phyloP scores from a whole-genome alignment of 257 asterid genomes.

The Solanum etuberosum region DNA sequence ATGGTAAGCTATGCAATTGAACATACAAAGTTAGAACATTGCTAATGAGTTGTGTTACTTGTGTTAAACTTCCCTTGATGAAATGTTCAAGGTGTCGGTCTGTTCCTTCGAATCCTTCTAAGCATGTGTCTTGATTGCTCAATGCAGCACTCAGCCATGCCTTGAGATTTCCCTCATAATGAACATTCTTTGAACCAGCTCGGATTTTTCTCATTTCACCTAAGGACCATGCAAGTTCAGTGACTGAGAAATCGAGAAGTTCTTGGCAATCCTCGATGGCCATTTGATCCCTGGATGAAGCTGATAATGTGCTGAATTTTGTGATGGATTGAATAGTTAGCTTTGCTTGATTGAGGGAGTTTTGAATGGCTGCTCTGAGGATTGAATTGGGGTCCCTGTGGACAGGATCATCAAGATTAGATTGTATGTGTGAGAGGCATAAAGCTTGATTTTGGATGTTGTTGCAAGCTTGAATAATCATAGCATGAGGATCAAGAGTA shows the following conservation, averaged over 20 bases:
- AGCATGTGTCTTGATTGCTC: constrained; percentile 94
- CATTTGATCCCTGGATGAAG: constrained; percentile 53
- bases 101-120: constrained; percentile 93
- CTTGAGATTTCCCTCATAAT: constrained; percentile 57
- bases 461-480: constrained; percentile 51
- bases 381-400: constrained; percentile 21
- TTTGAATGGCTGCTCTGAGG: constrained; percentile 49
- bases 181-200: constrained; percentile 27
- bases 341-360: constrained; percentile 52
- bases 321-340: constrained; percentile 40
- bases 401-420: constrained; percentile 12
- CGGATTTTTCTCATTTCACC: constrained; percentile 59
- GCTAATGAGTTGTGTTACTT: constrained; percentile 77
- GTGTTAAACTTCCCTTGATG: constrained; percentile 56
- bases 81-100: constrained; percentile 58
- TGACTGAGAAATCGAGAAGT: constrained; percentile 76
- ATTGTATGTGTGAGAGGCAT: constrained; percentile 44
- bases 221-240: constrained; percentile 82
- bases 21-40: constrained; percentile 62
- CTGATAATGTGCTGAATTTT: constrained; percentile 57
- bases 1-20: constrained; percentile 53
- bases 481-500: constrained; percentile 27
- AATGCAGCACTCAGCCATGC: constrained; percentile 96
- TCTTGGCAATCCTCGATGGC: constrained; percentile 92
- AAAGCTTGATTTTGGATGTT: constrained; percentile 31